A percentile compares a stretch with the other conserved stretches of the same genome.
Evolutionary conservation across 2,329 filamentous ascomycete genomes (phyloP).

Genomic region (Colletotrichum sp.): DNA sequence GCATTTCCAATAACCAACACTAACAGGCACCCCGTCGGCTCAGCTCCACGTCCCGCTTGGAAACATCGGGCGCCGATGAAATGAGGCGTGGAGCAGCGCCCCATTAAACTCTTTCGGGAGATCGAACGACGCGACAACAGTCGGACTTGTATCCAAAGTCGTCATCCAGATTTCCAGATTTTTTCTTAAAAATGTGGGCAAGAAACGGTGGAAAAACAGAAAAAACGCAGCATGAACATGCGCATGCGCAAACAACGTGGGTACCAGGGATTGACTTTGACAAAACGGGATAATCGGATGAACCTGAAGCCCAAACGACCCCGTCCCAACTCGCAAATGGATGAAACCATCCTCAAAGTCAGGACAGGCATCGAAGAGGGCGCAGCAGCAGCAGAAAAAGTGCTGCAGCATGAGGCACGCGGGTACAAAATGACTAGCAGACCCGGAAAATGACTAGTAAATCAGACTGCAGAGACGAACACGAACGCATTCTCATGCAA

Average conservation of each 20-base stretch:
- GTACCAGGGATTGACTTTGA: neutral
- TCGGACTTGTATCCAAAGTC: neutral
- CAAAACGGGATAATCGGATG: neutral
- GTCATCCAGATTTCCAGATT: neutral
- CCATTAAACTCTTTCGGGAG: neutral
- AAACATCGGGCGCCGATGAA: neutral
- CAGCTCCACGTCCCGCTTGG: constrained; percentile 5
- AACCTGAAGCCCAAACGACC: constrained; percentile 4
- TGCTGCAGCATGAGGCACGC: neutral
- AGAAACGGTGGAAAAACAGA: neutral
- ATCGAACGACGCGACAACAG: neutral
- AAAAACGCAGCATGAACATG: neutral
- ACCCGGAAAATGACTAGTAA: neutral
- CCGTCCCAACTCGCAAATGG: neutral
- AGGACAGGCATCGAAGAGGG: neutral
- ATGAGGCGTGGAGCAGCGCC: constrained; percentile 12
- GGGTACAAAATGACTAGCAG: neutral
- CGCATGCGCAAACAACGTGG: neutral
- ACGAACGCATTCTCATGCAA: neutral
- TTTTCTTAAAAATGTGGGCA: neutral
- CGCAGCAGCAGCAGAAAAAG: neutral
- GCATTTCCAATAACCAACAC: neutral
- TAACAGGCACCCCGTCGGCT: neutral
- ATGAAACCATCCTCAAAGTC: neutral
- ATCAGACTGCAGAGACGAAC: neutral